Conservation (phyloP, 2,329 filamentous ascomycete genomes). For the Chrysosphaeria jannelii region DNA sequence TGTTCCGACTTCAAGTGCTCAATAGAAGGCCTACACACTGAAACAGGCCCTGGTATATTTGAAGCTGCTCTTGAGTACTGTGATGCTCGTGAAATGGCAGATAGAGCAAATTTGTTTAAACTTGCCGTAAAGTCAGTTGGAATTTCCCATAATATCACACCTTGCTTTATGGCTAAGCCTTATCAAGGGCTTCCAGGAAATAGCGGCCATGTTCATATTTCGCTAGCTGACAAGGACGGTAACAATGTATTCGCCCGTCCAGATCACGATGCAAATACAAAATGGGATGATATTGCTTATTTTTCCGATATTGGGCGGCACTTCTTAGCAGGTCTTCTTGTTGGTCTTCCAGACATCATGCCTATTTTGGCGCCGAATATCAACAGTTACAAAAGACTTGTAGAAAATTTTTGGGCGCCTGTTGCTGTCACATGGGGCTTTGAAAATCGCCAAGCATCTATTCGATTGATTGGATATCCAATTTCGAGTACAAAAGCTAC, state of each 20-base stretch:
- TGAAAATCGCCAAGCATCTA: constrained; percentile 76
- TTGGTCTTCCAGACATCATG: constrained; percentile 84
- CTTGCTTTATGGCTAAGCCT: constrained; percentile 97
- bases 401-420: constrained; percentile 97
- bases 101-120: constrained; percentile 81
- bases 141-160: constrained; percentile 67
- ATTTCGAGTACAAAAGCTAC: constrained; percentile 63
- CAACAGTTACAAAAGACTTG: constrained; percentile 92
- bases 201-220: constrained; percentile 87
- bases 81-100: constrained; percentile 68
- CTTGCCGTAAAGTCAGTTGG: constrained; percentile 75
- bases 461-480: constrained; percentile 70
- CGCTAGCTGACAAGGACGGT: constrained; percentile 54
- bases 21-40: constrained; percentile 88
- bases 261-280: constrained; percentile 35
- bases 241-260: constrained; percentile 63
- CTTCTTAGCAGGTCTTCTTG: constrained; percentile 72
- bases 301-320: constrained; percentile 74
- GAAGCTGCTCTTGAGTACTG: constrained; percentile 85
- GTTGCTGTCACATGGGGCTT: constrained; percentile 94
- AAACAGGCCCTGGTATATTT: constrained; percentile 79
- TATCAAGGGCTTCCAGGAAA: constrained; percentile 75
- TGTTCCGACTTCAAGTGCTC: constrained; percentile 51
- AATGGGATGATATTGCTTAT: constrained; percentile 44
- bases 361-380: constrained; percentile 78